Conservation (phyloP, 306 rosid genomes). For the Rosa lucieae region DNA sequence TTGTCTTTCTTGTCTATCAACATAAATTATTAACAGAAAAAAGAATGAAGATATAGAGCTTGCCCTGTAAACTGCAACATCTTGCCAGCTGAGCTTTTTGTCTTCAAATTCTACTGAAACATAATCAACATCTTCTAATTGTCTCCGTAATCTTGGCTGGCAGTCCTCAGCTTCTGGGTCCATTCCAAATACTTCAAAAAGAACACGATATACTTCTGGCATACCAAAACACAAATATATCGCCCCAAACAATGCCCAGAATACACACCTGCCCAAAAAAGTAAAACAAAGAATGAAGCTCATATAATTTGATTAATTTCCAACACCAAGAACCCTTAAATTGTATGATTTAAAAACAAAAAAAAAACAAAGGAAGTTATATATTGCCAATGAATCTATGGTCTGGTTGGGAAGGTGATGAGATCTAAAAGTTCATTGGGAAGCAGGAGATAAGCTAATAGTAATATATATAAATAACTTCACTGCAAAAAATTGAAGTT, state of each 20-base stretch:
- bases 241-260: conserved; percentile 97
- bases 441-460: neutral
- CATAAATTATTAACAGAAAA: conserved; percentile 16
- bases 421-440: neutral
- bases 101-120: conserved; percentile 87
- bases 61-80: conserved; percentile 79
- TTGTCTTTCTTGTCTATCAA: conserved; percentile 15
- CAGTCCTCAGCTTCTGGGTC: conserved; percentile 85
- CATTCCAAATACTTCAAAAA: conserved; percentile 97
- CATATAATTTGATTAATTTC: neutral
- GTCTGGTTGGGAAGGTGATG: conserved; percentile 18
- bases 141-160: conserved; percentile 81
- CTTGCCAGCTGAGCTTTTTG: conserved; percentile 89
- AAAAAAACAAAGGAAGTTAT: neutral
- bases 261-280: conserved; percentile 66
- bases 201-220: conserved; percentile 96
- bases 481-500: neutral
- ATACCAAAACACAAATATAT: conserved; percentile 92
- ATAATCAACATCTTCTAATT: conserved; percentile 91
- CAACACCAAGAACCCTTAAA: conserved; percentile 18
- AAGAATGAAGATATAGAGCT: conserved; percentile 17
- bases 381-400: conserved; percentile 12
- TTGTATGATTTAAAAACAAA: neutral
- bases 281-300: conserved; percentile 25
- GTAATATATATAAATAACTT: neutral